Conservation (phyloP, 129 eudicot genomes). For the Chrysanthemum lavandulifolium region DNA sequence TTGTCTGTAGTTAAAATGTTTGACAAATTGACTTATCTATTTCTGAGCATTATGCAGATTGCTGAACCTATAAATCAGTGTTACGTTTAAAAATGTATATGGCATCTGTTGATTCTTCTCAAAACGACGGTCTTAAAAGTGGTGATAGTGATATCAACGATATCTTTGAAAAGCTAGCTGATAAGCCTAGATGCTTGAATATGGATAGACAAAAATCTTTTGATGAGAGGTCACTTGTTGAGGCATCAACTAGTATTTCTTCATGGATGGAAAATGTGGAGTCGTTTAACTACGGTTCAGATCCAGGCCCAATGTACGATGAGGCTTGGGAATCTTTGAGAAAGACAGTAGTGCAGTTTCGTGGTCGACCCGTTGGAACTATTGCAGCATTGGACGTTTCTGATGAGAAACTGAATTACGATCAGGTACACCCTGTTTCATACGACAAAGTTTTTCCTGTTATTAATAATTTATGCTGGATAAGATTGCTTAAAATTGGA, state of each 20-base stretch:
- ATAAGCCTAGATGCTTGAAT: constrained; percentile 64
- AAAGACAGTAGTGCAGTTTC: constrained; percentile 78
- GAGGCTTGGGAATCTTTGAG: constrained; percentile 94
- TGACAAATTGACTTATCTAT: constrained; percentile 6
- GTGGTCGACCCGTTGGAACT: constrained; percentile 92
- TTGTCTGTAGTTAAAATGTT: neutral
- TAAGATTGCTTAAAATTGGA: neutral
- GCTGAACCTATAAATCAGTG: constrained; percentile 14
- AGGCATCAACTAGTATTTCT: constrained; percentile 56
- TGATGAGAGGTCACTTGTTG: constrained; percentile 74
- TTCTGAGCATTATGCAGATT: constrained; percentile 34
- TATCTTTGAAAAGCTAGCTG: constrained; percentile 55
- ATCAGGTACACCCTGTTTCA: constrained; percentile 54
- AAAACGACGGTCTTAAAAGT: constrained; percentile 37
- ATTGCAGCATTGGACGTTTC: constrained; percentile 92
- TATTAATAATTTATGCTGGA: neutral
- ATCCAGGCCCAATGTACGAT: constrained; percentile 55
- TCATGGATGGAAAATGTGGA: constrained; percentile 44
- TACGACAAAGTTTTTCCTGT: neutral
- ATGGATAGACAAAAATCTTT: constrained; percentile 70
- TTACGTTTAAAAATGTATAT: constrained; percentile 41
- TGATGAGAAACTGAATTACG: constrained; percentile 88
- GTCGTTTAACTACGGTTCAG: constrained; percentile 45
- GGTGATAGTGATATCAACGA: constrained; percentile 53
- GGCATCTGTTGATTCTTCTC: constrained; percentile 41